Base-by-base conservation (phyloP, 805 yeast genomes). In the Teunomyces pallodes region DNA sequence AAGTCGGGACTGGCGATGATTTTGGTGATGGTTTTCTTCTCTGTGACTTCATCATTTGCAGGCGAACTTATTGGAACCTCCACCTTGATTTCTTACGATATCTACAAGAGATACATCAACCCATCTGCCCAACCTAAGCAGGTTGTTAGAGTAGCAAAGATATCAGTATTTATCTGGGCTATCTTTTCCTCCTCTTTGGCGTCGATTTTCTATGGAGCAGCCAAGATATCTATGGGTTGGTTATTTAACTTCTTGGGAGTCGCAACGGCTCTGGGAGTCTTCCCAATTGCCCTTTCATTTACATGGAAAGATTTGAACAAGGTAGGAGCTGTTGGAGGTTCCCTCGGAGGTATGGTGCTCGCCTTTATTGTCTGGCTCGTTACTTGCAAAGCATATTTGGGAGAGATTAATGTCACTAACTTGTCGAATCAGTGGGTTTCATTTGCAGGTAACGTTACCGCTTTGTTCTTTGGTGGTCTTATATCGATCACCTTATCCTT, bases 21-120 rank as follows among this genome's bases (percentile, higher is more conserved):
- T 9, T 46, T 71, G 14, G 65, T 66, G 46, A 54, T 63, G 65
- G 50, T 71, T 4, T 73, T 72, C 61, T 54, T 72, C 33, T 68
- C 76, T 1, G 76, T 70, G 3, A 70, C 75, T 5, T 68, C 76
- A 2, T 68, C 77, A 2, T 62, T 70, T 42, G 66, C 74, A 27
- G 75, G 74, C 43, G 77, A 72, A 49, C 52, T 72, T 43, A 70
- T 72, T 54, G 75, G 76, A 5, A 58, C 72, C 4, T 67, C 75
- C 0, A 66, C 77, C 3, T 61, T 72, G 26, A 30, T 58, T 1
- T 58, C 65, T 2, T 61, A 60, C 35, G 66, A 61, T 43, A 49
- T 62, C 30, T 63, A 59, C 49, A 61, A 62, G 52, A 59, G 57
- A 24, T 63, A 61, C 47, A 43, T 60, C 27, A 58, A 55, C 26